Percentiles rank a stretch among this genome's conserved stretches.
These are phyloP conservation scores for Nymphaea thermarum DNA, from an alignment of 164 flowering plant genomes.

Conservation along the genomic window DNA sequence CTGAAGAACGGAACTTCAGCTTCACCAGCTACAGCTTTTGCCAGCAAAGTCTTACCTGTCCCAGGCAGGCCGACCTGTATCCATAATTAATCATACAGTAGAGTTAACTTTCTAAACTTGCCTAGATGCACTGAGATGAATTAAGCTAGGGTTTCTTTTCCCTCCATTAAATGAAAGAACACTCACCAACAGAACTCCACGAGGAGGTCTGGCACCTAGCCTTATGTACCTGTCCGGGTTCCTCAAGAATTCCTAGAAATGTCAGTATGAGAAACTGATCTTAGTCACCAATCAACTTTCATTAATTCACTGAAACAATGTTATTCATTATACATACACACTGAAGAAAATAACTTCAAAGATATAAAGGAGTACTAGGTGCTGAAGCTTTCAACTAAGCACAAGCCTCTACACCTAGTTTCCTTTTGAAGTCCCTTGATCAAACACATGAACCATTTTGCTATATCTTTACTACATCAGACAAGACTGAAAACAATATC, in stretches of 20 bases:
- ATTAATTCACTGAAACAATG: no score
- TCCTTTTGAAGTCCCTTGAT: no score
- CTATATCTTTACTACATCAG: no score
- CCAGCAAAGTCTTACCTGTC: slow-evolving; percentile 97
- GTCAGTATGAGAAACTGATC: background rate
- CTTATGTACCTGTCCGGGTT: slow-evolving; percentile 76
- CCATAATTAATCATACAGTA: slow-evolving; percentile 12
- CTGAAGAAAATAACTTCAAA: no score
- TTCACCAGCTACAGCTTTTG: slow-evolving; percentile 99
- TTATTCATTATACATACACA: no score
- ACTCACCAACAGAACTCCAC: slow-evolving; percentile 97
- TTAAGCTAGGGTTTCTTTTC: background rate
- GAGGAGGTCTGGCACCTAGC: slow-evolving; percentile 98
- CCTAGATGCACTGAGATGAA: background rate
- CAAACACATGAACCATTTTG: no score
- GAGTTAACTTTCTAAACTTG: background rate
- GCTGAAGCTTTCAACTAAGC: no score
- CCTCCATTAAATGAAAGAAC: background rate
- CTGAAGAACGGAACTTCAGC: slow-evolving; percentile 98
- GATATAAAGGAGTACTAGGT: no score
- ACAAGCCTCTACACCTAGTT: no score
- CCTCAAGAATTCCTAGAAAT: slow-evolving; percentile 81
- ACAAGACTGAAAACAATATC: background rate
- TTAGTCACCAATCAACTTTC: background rate
- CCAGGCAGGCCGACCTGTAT: slow-evolving; percentile 99